Percentiles rank a stretch among this genome's conserved stretches.
Conservation (phyloP, 2,329 filamentous ascomycete species). For the Penicillium glabrum region DNA sequence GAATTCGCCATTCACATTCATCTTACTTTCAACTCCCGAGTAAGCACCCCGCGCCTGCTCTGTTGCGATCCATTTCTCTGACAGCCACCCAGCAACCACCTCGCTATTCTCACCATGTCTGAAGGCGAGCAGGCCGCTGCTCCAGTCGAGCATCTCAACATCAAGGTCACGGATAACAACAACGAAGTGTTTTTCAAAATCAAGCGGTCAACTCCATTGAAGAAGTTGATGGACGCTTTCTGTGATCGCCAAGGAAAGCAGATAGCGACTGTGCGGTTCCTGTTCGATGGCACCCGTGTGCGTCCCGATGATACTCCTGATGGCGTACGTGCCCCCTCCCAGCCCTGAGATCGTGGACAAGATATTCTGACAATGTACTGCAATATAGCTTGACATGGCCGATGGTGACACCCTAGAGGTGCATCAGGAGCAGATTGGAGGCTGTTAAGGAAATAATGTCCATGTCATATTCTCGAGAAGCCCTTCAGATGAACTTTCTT, state of each 20-base stretch:
- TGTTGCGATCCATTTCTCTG: not conserved
- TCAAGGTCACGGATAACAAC: conserved; percentile 99
- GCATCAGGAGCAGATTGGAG: conserved; percentile 96
- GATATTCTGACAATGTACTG: conserved; percentile 1
- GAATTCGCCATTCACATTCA: not conserved
- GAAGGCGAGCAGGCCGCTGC: conserved; percentile 27
- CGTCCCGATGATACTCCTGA: conserved; percentile 88
- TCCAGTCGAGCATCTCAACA: conserved; percentile 84
- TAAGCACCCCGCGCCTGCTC: conserved; percentile 13
- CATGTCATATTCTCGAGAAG: not conserved
- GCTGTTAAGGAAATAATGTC: conserved; percentile 35
- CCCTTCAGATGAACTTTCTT: not conserved
- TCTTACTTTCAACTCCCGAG: not conserved
- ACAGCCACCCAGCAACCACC: not conserved
- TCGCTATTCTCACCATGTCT: conserved; percentile 11
- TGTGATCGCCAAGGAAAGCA: conserved; percentile 95
- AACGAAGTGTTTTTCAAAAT: conserved; percentile 99
- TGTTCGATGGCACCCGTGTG: conserved; percentile 94
- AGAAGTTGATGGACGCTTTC: conserved; percentile 98
- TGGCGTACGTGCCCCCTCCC: conserved; percentile 63
- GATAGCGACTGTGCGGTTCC: conserved; percentile 78
- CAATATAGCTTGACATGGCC: conserved; percentile 81
- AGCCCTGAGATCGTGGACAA: not conserved
- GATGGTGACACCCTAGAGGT: conserved; percentile 97
- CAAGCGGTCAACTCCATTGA: conserved; percentile 91